Base-by-base conservation (phyloP, 177 flowering plant species). In the Vitis hybrid region DNA sequence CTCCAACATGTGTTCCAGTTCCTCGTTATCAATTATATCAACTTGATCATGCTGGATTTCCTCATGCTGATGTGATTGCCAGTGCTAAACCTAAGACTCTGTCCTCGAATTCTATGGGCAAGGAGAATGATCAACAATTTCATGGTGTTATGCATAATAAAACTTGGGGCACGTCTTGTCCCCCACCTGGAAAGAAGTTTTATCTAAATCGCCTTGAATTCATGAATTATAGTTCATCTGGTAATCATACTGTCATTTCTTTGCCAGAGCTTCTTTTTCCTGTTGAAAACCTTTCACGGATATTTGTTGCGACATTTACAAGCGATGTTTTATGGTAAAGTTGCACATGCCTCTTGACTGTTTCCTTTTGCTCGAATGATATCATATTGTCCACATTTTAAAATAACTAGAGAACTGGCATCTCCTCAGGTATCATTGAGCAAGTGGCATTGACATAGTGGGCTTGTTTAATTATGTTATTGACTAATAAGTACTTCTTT, bases 231-330 rank as follows among this genome's bases (percentile, higher is more conserved):
- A 48, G 60, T 64, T 73, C 76, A 5, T 52, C 20, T 5, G 78
- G 63, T 59, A 71, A 67, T 58, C 77, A 72, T 51, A 51, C 67
- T 65, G 80, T 68, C 55, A 81, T 93, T 51, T 86, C 94, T 62
- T 79, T 93, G 79, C 90, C 85, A 50, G 94, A 91, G 70, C 91
- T 93, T 72, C 74, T 93, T 65, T 58, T 86, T 82, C 98, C 98
- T 33, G 79, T 93, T 56, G 84, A 86, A 76, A 86, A 81, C 78
- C 82, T 93, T 68, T 67, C 74, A 1, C 78, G 77, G 59, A 75
- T 93, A 63, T 93, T 93, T 65, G 80, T 90, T 74, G 93, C 97
- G 52, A 93, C 98, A 51, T 93, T 93, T 74, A 93, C 98, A 1
- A 78, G 87, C 68, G 96, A 93, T 67, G 75, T 90, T 61, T 71